A percentile compares a stretch with the other conserved stretches of the same genome.
Evolutionary conservation across 179 eudicot species (phyloP).

Genomic region (Silene coronaria): DNA sequence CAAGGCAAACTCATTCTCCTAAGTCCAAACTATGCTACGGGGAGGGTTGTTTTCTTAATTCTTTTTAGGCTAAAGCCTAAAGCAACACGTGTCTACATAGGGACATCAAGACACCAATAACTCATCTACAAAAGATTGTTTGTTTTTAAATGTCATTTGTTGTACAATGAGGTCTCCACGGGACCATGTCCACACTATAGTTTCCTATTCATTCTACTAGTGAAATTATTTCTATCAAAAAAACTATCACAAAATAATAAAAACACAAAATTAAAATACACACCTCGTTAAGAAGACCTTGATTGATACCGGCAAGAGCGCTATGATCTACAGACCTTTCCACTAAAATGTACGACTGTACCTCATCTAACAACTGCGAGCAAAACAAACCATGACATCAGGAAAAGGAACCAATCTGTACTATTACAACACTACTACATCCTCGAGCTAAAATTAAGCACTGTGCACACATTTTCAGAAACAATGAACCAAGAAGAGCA

Average conservation of each 20-base stretch:
- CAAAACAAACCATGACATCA: not conserved
- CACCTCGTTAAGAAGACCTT: slow-evolving; percentile 62
- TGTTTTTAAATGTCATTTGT: too few relatives aligned
- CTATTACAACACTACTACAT: not conserved
- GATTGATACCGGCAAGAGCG: slow-evolving; percentile 28
- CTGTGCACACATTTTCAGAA: not conserved
- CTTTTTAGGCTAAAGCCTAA: slow-evolving; percentile 9
- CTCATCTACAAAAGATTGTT: not conserved
- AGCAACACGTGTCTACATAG: not conserved
- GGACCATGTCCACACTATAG: not conserved
- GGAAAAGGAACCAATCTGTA: not conserved
- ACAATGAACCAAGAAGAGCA: not conserved
- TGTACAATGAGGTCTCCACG: not conserved
- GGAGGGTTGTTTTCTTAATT: not conserved
- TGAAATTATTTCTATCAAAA: not conserved
- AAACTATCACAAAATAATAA: not conserved
- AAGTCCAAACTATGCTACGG: not conserved
- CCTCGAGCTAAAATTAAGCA: not conserved
- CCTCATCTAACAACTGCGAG: slow-evolving; percentile 77
- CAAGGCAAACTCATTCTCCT: not conserved
- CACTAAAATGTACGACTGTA: slow-evolving; percentile 81
- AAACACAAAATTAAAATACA: slow-evolving; percentile 24
- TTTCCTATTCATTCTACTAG: not conserved
- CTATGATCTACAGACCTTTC: slow-evolving; percentile 46
- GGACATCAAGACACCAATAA: not conserved